Conservation (phyloP, 352 stramenopile genomes). For the Phytophthora europaea region DNA sequence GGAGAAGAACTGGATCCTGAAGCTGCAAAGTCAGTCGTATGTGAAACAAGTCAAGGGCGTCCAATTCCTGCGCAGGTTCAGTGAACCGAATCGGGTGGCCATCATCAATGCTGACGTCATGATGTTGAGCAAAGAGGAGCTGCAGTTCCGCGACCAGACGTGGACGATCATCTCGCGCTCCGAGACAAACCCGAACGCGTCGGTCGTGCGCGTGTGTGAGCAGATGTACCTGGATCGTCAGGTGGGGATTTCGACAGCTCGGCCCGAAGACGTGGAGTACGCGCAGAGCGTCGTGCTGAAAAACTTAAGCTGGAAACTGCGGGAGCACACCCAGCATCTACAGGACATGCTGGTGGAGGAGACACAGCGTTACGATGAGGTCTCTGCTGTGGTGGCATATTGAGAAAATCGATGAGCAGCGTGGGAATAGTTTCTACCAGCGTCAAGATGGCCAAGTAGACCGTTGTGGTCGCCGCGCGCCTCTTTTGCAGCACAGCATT, state of each 20-base stretch:
- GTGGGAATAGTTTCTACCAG: too few relatives aligned
- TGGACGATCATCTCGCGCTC: slow-evolving; percentile 36
- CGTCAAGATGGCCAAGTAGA: too few relatives aligned
- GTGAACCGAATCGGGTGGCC: slow-evolving; percentile 34
- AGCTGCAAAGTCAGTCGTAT: slow-evolving; percentile 22
- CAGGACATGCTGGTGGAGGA: slow-evolving; percentile 24
- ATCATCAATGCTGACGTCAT: slow-evolving; percentile 36
- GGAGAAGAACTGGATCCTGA: slow-evolving; percentile 43
- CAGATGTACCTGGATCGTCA: slow-evolving; percentile 38
- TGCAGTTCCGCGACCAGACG: slow-evolving; percentile 37
- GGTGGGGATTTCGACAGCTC: slow-evolving; percentile 7
- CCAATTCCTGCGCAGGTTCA: slow-evolving; percentile 39
- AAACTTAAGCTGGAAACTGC: slow-evolving; percentile 31
- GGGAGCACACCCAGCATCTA: slow-evolving; percentile 24
- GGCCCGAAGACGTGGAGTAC: slow-evolving; percentile 22
- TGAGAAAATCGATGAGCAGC: too few relatives aligned
- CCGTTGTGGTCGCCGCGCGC: too few relatives aligned
- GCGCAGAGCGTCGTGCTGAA: slow-evolving; percentile 33
- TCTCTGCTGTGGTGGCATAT: slow-evolving; percentile 1
- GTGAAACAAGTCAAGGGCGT: slow-evolving; percentile 33
- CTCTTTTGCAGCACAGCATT: too few relatives aligned
- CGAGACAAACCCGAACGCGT: slow-evolving; percentile 22
- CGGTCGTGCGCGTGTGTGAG: slow-evolving; percentile 33
- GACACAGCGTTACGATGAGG: slow-evolving; percentile 8
- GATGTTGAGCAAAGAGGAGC: slow-evolving; percentile 27